These are phyloP conservation scores for Lentinula guzmanii DNA, from an alignment of 768 basidiomycete genomes.

Conservation along the genomic window DNA sequence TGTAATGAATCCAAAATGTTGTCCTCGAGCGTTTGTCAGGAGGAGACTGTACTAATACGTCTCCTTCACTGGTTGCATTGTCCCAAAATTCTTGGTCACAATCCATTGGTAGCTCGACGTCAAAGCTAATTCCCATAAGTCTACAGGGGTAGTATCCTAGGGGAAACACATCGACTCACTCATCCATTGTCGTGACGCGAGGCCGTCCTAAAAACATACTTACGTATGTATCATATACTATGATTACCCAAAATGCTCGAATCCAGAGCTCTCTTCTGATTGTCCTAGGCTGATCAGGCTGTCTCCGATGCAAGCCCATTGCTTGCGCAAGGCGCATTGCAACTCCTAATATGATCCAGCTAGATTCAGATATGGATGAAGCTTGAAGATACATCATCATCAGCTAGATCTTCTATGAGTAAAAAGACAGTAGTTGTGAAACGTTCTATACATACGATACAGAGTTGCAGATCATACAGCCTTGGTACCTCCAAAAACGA, in stretches of 20 bases:
- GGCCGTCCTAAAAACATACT: constrained; percentile 47
- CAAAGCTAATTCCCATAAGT: constrained; percentile 39
- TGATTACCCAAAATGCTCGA: constrained; percentile 54
- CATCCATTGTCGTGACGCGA: neutral
- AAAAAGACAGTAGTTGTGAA: constrained; percentile 35
- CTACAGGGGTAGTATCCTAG: neutral
- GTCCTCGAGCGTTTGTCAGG: constrained; percentile 12
- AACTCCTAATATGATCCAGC: constrained; percentile 60
- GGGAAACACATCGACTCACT: neutral
- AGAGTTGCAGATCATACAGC: neutral
- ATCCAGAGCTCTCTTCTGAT: constrained; percentile 58
- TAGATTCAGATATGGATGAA: constrained; percentile 43
- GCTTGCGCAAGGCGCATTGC: constrained; percentile 63
- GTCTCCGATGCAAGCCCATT: neutral
- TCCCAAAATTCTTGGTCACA: constrained; percentile 60
- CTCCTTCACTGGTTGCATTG: constrained; percentile 25
- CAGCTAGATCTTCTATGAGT: constrained; percentile 25
- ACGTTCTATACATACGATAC: constrained; percentile 56
- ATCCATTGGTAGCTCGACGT: constrained; percentile 46
- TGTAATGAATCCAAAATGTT: constrained; percentile 28
- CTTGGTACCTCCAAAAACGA: neutral
- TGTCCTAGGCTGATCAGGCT: constrained; percentile 2
- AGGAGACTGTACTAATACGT: constrained; percentile 41
- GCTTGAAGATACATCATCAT: constrained; percentile 37
- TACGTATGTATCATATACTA: neutral